A percentile compares a stretch with the other conserved stretches of the same genome.
phyloP scores from a whole-genome alignment of 176 grass and related monocot genomes.

The Cocos nucifera region DNA sequence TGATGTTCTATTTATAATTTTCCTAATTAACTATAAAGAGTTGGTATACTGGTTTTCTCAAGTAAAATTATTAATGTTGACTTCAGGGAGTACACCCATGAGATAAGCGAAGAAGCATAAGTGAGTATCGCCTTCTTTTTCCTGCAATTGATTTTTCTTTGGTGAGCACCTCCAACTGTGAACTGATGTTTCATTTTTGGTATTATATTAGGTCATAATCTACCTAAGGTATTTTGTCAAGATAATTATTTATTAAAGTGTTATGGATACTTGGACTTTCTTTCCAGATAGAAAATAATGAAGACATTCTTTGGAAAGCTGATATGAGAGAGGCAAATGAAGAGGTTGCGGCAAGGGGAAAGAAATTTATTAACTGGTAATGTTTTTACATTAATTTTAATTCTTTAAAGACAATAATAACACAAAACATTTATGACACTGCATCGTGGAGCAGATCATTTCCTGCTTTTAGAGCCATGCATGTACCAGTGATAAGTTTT shows the following conservation, averaged over 20 bases:
- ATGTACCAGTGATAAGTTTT: no score
- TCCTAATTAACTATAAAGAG: neutral
- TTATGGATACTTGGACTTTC: neutral
- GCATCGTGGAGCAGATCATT: no score
- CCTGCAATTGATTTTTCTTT: conserved; percentile 92
- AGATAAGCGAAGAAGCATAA: conserved; percentile 86
- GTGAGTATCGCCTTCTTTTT: conserved; percentile 54
- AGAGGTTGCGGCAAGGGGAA: conserved; percentile 48
- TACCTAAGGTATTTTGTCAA: neutral
- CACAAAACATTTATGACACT: no score
- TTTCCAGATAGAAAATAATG: conserved; percentile 70
- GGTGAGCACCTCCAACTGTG: conserved; percentile 34
- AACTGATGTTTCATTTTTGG: neutral
- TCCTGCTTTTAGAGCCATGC: no score
- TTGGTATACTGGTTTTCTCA: neutral
- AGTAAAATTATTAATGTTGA: neutral
- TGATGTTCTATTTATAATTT: no score
- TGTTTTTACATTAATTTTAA: neutral
- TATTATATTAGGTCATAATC: neutral
- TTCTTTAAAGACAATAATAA: neutral
- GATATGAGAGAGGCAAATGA: conserved; percentile 69
- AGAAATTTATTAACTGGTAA: conserved; percentile 90
- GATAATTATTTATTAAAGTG: neutral
- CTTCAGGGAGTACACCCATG: conserved; percentile 79
- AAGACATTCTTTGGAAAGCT: conserved; percentile 72